phyloP scores from a whole-genome alignment of 148 eudicot species.

The Vaccinium myrtillus region DNA sequence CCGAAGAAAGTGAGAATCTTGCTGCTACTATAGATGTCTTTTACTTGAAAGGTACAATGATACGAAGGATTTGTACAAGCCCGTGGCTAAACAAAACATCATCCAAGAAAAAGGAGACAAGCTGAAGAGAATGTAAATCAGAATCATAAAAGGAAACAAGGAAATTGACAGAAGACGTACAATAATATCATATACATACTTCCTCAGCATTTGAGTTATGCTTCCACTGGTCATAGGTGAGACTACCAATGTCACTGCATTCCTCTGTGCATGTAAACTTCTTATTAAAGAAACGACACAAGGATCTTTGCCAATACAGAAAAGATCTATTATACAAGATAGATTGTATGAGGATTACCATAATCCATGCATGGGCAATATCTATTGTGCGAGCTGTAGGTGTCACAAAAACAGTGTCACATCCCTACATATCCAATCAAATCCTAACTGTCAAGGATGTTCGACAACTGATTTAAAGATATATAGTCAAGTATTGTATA shows the following conservation, averaged over 20 bases:
- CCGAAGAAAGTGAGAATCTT: background rate
- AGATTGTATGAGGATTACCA: constrained; percentile 41
- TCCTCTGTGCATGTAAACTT: constrained; percentile 45
- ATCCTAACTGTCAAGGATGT: constrained; percentile 9
- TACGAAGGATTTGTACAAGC: background rate
- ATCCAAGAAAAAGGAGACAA: constrained; percentile 15
- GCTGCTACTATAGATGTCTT: background rate
- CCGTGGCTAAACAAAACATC: background rate
- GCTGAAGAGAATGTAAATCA: constrained; percentile 10
- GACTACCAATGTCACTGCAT: constrained; percentile 51
- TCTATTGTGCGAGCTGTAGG: constrained; percentile 77
- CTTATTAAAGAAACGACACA: constrained; percentile 2
- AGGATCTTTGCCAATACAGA: background rate
- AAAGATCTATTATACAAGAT: background rate
- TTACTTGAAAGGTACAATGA: background rate
- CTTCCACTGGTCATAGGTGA: constrained; percentile 47
- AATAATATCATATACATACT: constrained; percentile 36
- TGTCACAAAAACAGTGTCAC: constrained; percentile 77
- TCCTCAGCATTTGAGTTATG: constrained; percentile 57
- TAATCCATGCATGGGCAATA: constrained; percentile 67
- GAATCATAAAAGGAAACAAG: constrained; percentile 1
- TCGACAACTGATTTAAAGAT: background rate
- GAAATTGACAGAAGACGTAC: background rate
- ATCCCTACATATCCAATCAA: constrained; percentile 46
- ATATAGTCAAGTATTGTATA: background rate